Evolutionary conservation across 2,329 filamentous ascomycete genomes (phyloP).

Genomic region (Myriosclerotinia duriaeana): DNA sequence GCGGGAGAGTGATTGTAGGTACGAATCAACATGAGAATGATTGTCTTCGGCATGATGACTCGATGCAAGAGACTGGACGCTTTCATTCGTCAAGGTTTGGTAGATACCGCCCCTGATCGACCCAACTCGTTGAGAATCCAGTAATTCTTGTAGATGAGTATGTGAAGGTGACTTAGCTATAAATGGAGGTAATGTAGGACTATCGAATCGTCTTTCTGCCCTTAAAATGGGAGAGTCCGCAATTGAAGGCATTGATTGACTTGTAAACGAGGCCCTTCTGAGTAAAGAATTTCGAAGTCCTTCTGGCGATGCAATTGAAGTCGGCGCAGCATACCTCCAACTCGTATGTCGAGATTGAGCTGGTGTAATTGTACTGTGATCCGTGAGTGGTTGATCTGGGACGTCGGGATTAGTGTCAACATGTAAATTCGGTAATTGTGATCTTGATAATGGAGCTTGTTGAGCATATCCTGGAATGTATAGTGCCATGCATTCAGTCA

Average conservation of each 20-base stretch:
- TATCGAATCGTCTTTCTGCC: conserved; percentile 48
- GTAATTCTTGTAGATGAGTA: conserved; percentile 59
- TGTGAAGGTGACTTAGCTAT: conserved; percentile 50
- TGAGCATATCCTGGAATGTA: conserved; percentile 43
- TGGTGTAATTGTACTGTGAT: conserved; percentile 30
- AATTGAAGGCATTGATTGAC: conserved; percentile 47
- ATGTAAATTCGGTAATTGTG: conserved; percentile 21
- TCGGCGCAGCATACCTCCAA: conserved; percentile 56
- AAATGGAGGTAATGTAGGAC: conserved; percentile 60
- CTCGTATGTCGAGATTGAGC: conserved; percentile 44
- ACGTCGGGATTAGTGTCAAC: conserved; percentile 35
- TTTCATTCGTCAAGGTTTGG: conserved; percentile 58
- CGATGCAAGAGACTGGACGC: conserved; percentile 46
- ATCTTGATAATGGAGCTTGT: conserved; percentile 27
- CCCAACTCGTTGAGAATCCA: conserved; percentile 54
- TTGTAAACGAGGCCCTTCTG: conserved; percentile 52
- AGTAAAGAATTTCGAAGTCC: conserved; percentile 44
- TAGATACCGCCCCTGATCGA: conserved; percentile 56
- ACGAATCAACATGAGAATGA: conserved; percentile 35
- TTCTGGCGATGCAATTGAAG: conserved; percentile 42
- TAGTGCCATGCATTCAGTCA: conserved; percentile 76
- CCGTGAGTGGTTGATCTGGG: conserved; percentile 36
- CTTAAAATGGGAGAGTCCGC: conserved; percentile 44
- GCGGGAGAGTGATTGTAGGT: conserved; percentile 35
- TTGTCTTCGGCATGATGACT: conserved; percentile 33